phyloP scores from a whole-genome alignment of 1,284 basidiomycete species.

The Pulveroboletus sp. region DNA sequence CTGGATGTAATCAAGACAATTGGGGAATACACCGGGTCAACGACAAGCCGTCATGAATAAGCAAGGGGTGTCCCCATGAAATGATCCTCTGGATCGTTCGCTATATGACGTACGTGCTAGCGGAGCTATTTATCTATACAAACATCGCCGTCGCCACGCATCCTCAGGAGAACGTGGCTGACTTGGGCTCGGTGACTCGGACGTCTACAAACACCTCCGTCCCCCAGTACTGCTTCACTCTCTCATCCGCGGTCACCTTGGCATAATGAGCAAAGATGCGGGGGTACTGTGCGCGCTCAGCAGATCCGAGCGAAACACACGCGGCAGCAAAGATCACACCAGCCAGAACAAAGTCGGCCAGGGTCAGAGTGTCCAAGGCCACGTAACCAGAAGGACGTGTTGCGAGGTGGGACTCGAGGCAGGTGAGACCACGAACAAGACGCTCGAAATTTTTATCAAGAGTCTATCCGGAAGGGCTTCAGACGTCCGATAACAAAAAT shows the following conservation, averaged over 20 bases:
- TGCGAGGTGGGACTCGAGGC: constrained; percentile 52
- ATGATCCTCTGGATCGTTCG: no score
- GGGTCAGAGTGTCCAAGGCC: constrained; percentile 58
- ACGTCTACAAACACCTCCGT: constrained; percentile 19
- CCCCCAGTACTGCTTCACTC: constrained; percentile 36
- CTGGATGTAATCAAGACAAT: no score
- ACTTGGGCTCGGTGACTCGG: constrained; percentile 10
- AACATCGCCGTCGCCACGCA: neutral
- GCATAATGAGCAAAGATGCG: constrained; percentile 53
- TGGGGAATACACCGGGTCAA: no score
- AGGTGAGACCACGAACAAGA: constrained; percentile 29
- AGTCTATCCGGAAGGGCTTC: neutral
- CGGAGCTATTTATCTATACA: no score
- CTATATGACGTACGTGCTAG: no score
- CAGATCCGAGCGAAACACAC: constrained; percentile 40
- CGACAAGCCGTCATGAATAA: no score
- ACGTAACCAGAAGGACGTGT: constrained; percentile 46
- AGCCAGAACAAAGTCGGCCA: constrained; percentile 59
- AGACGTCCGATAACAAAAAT: neutral
- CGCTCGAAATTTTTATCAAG: constrained; percentile 16
- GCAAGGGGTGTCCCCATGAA: no score
- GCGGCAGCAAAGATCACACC: constrained; percentile 37
- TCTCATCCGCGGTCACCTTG: constrained; percentile 51
- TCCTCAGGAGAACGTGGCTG: neutral
- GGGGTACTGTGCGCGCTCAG: constrained; percentile 43